Conservation (phyloP, 371 early-diverging fungal genomes). For the Nematocida ironsii region DNA sequence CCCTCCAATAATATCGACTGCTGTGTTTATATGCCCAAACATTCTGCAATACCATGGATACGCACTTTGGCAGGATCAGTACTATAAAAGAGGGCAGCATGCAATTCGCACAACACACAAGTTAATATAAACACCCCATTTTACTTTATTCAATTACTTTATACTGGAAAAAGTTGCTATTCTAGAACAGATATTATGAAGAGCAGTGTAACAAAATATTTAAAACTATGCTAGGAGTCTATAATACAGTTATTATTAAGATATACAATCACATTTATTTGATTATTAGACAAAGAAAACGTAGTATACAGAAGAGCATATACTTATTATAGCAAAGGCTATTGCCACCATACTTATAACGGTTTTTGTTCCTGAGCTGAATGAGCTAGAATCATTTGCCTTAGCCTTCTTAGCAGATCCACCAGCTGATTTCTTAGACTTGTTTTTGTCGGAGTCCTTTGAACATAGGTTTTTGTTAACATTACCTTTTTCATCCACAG, state of each 20-base stretch:
- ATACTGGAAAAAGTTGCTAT: too few relatives aligned
- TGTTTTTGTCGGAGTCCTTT: not conserved
- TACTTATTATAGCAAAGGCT: not conserved
- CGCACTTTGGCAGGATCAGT: too few relatives aligned
- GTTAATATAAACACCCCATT: too few relatives aligned
- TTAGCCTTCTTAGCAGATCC: not conserved
- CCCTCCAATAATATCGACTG: too few relatives aligned
- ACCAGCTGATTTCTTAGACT: not conserved
- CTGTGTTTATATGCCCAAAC: too few relatives aligned
- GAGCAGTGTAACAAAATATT: too few relatives aligned
- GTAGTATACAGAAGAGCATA: not conserved
- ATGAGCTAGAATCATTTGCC: not conserved
- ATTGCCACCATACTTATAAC: constrained; percentile 12
- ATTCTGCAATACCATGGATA: too few relatives aligned
- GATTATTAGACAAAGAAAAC: constrained; percentile 12
- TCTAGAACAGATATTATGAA: too few relatives aligned
- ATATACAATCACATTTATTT: constrained; percentile 1
- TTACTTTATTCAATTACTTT: too few relatives aligned
- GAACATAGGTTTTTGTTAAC: not conserved
- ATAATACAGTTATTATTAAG: not conserved
- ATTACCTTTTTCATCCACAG: not conserved
- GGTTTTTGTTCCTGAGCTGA: constrained; percentile 12
- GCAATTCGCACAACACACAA: too few relatives aligned
- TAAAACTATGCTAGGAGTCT: too few relatives aligned
- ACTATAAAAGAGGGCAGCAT: too few relatives aligned